phyloP scores from a whole-genome alignment of 768 basidiomycete genomes.

The Naematelia encephala region DNA sequence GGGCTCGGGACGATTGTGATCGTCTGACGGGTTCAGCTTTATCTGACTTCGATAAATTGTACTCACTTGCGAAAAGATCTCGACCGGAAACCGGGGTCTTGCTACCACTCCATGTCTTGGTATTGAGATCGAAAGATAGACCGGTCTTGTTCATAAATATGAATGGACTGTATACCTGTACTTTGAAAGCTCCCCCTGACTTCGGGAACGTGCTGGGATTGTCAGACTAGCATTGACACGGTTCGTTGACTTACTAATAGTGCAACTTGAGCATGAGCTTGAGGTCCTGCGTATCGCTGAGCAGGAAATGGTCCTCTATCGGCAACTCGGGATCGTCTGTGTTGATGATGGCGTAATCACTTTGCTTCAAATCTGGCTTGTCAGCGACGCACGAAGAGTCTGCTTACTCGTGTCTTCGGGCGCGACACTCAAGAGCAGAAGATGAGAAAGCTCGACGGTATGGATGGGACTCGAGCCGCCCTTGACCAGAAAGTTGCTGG shows the following conservation, averaged over 20 bases:
- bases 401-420: conserved; percentile 81
- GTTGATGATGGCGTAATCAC: conserved; percentile 96
- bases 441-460: conserved; percentile 84
- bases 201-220: conserved; percentile 60
- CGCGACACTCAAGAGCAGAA: conserved; percentile 79
- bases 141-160: conserved; percentile 90
- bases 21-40: conserved; percentile 18
- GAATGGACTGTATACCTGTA: conserved; percentile 89
- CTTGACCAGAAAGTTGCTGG: conserved; percentile 85
- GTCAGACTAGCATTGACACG: conserved; percentile 52
- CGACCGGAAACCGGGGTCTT: conserved; percentile 84
- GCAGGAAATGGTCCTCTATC: conserved; percentile 67
- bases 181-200: conserved; percentile 91
- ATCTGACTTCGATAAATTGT: conserved; percentile 53
- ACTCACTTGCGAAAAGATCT: conserved; percentile 59
- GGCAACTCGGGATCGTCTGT: conserved; percentile 87
- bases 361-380: conserved; percentile 76
- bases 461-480: conserved; percentile 96
- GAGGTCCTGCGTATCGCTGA: conserved; percentile 69
- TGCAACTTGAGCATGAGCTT: conserved; percentile 80
- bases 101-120: conserved; percentile 57
- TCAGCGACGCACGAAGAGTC: conserved; percentile 10
- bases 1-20: conserved; percentile 52
- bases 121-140: conserved; percentile 70
- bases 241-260: conserved; percentile 66